These are phyloP conservation scores for Triticum turgidum DNA, from an alignment of 176 grass and related monocot genomes.

Conservation along the genomic window DNA sequence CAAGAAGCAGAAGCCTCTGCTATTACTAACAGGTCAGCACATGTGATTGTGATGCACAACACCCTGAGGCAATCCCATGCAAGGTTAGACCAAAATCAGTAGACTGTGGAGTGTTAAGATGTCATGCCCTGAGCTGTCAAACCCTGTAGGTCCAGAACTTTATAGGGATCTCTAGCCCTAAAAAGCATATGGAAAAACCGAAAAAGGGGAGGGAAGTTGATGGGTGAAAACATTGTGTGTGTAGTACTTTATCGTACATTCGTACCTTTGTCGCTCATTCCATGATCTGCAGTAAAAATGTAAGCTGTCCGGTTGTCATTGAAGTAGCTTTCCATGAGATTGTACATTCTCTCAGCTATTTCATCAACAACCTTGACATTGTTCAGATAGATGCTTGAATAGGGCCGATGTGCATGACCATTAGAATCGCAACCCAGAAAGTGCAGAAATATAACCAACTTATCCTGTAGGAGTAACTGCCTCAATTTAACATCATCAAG, in stretches of 20 bases:
- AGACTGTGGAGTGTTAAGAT: conserved; percentile 6
- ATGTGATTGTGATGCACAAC: neutral
- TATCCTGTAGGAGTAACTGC: conserved; percentile 74
- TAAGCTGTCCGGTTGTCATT: conserved; percentile 83
- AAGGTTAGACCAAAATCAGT: conserved; percentile 28
- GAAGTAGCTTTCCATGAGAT: conserved; percentile 94
- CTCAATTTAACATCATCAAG: conserved; percentile 63
- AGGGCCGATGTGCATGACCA: conserved; percentile 88
- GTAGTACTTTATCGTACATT: conserved; percentile 48
- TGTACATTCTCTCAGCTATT: conserved; percentile 83
- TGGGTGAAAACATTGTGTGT: conserved; percentile 4
- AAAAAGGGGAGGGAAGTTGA: neutral
- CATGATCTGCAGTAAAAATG: conserved; percentile 93
- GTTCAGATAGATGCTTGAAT: conserved; percentile 91
- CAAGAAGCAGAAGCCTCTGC: conserved; percentile 25
- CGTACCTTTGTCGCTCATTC: conserved; percentile 99
- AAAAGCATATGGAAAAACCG: neutral
- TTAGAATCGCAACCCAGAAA: conserved; percentile 95
- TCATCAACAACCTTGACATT: conserved; percentile 96
- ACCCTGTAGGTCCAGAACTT: conserved; percentile 8
- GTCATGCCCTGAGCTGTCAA: conserved; percentile 3
- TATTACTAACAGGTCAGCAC: conserved; percentile 15
- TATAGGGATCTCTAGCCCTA: conserved; percentile 3
- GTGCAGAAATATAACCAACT: conserved; percentile 93
- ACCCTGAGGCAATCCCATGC: neutral